Evolutionary conservation across 1,284 basidiomycete genomes (phyloP).

Genomic region (Coniferiporia sulphurascens): DNA sequence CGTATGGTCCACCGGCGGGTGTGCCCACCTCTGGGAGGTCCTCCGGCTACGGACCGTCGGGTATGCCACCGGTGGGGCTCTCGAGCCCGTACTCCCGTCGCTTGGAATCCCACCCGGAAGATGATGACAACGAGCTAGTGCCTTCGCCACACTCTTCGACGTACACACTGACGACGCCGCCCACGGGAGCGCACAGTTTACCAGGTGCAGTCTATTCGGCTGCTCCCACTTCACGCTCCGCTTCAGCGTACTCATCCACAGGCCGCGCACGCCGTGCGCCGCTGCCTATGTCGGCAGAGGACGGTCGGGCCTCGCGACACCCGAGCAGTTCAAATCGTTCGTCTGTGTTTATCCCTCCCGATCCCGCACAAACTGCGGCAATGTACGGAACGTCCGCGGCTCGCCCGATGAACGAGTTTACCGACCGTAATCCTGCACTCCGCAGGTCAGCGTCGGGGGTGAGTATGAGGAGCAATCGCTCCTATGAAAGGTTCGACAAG

Average conservation of each 20-base stretch:
- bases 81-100: conserved; percentile 11
- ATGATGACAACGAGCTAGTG: conserved; percentile 5
- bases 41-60: neutral
- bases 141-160: neutral
- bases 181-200: neutral
- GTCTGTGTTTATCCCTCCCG: conserved; percentile 4
- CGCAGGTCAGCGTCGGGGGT: conserved; percentile 24
- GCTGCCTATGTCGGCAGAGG: neutral
- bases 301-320: neutral
- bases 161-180: conserved; percentile 11
- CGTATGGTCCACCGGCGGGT: neutral
- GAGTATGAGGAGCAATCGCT: conserved; percentile 26
- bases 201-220: neutral
- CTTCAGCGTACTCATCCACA: neutral
- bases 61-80: conserved; percentile 12
- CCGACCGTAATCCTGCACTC: neutral
- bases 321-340: neutral
- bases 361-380: neutral
- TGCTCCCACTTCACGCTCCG: neutral
- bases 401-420: conserved; percentile 1
- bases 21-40: conserved; percentile 1
- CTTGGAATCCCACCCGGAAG: conserved; percentile 9
- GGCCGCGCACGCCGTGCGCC: too few species aligned
- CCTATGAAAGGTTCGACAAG: conserved; percentile 28
- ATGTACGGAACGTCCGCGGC: neutral